A percentile compares a stretch with the other conserved stretches of the same genome.
Conservation (phyloP, 2,329 filamentous ascomycete genomes). For the Cryphonectria parasitica region DNA sequence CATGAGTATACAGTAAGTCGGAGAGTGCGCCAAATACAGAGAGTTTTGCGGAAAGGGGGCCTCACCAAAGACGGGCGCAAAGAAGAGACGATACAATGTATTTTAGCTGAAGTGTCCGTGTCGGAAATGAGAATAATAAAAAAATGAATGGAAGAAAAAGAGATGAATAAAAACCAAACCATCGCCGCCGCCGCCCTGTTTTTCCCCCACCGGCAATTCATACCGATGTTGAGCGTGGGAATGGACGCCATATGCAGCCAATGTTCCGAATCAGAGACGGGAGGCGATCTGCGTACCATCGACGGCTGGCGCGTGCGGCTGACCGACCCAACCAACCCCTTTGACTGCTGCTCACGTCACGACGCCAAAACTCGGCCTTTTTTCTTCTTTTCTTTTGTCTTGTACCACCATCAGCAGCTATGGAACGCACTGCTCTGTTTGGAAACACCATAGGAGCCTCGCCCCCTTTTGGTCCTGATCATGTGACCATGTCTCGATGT, state of each 20-base stretch:
- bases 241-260: constrained; percentile 14
- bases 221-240: background rate
- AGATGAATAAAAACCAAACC: too few relatives aligned
- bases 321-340: background rate
- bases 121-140: too few relatives aligned
- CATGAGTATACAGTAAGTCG: background rate
- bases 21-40: background rate
- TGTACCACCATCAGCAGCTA: background rate
- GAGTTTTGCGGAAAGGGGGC: background rate
- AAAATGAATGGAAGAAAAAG: too few relatives aligned
- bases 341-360: background rate
- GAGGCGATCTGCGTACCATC: constrained; percentile 9
- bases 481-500: background rate
- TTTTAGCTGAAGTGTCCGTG: background rate
- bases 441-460: too few relatives aligned
- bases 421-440: background rate
- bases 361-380: background rate
- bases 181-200: background rate
- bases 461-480: background rate
- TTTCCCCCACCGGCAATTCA: background rate
- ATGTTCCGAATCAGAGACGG: constrained; percentile 7
- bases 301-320: constrained; percentile 6
- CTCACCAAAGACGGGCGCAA: background rate
- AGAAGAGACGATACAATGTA: background rate
- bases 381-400: background rate